These are phyloP conservation scores for Colletotrichum aenigma DNA, from an alignment of 2,329 filamentous ascomycete genomes.

Conservation along the genomic window DNA sequence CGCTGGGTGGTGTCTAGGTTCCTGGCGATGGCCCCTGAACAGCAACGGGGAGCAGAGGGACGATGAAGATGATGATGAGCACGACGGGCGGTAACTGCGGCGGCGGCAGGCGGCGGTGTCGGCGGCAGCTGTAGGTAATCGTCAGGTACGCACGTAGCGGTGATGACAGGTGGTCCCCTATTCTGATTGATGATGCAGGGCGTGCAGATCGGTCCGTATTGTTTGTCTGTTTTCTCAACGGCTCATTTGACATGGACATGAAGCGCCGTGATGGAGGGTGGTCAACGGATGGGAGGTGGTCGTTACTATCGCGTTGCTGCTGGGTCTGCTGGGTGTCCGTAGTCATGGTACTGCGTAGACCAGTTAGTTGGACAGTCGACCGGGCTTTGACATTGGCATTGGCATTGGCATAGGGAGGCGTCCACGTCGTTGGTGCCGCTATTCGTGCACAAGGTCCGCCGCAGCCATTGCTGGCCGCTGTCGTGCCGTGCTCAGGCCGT, in stretches of 20 bases:
- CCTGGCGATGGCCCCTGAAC: background rate
- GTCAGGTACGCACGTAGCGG: background rate
- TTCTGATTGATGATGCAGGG: slow-evolving; percentile 10
- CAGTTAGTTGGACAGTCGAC: background rate
- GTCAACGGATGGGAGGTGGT: background rate
- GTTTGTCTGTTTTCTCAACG: slow-evolving; percentile 1
- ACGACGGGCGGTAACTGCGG: background rate
- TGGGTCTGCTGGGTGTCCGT: background rate
- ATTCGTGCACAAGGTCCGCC: background rate
- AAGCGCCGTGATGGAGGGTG: background rate
- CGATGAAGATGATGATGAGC: slow-evolving; percentile 2
- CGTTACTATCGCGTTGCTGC: background rate
- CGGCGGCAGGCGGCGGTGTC: background rate
- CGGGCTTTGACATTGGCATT: background rate
- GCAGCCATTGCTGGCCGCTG: background rate
- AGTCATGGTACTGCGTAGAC: background rate
- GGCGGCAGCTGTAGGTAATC: background rate
- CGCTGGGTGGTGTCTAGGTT: background rate
- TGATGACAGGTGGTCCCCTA: slow-evolving; percentile 4
- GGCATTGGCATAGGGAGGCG: background rate
- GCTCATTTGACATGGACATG: background rate
- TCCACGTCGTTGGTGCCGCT: background rate
- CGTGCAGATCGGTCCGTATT: background rate
- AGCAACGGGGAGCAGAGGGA: background rate
- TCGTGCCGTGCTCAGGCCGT: background rate